Evolutionary conservation across 2,329 filamentous ascomycete species (phyloP).

Genomic region (Pleomassaria siparia): DNA sequence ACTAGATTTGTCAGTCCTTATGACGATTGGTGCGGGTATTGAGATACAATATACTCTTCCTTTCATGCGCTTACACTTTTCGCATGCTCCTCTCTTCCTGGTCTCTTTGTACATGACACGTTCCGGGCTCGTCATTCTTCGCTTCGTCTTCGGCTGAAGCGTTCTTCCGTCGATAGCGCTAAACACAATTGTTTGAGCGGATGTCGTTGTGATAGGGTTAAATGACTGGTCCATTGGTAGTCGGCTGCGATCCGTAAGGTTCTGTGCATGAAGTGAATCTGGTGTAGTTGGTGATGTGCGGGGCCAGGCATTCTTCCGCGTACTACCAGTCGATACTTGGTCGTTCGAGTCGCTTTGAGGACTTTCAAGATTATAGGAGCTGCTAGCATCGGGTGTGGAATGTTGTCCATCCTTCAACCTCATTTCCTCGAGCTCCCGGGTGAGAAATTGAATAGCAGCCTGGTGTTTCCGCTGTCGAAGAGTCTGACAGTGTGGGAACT

Average conservation of each 20-base stretch:
- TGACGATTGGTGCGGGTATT: neutral
- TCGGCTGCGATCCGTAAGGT: conserved; percentile 1
- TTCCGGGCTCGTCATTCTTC: conserved; percentile 30
- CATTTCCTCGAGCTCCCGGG: conserved; percentile 23
- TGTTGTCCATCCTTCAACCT: conserved; percentile 3
- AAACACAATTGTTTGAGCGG: conserved; percentile 21
- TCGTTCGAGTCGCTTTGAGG: conserved; percentile 5
- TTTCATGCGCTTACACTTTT: conserved; percentile 27
- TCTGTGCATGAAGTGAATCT: conserved; percentile 5
- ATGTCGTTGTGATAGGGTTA: neutral
- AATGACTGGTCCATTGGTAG: neutral
- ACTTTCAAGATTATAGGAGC: neutral
- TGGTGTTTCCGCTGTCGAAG: conserved; percentile 28
- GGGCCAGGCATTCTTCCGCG: conserved; percentile 2
- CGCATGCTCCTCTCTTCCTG: conserved; percentile 30
- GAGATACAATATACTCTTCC: conserved; percentile 19
- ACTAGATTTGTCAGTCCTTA: conserved; percentile 11
- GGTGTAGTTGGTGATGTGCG: conserved; percentile 8
- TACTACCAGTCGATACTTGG: neutral
- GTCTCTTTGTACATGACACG: conserved; percentile 26
- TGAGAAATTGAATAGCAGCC: conserved; percentile 32
- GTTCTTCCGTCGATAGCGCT: conserved; percentile 21
- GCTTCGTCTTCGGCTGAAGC: conserved; percentile 25
- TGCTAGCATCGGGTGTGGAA: neutral
- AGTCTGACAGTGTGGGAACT: conserved; percentile 22